Evolutionary conservation across 2,329 filamentous ascomycete species (phyloP).

Genomic region (Proliferodiscus dingleyae): DNA sequence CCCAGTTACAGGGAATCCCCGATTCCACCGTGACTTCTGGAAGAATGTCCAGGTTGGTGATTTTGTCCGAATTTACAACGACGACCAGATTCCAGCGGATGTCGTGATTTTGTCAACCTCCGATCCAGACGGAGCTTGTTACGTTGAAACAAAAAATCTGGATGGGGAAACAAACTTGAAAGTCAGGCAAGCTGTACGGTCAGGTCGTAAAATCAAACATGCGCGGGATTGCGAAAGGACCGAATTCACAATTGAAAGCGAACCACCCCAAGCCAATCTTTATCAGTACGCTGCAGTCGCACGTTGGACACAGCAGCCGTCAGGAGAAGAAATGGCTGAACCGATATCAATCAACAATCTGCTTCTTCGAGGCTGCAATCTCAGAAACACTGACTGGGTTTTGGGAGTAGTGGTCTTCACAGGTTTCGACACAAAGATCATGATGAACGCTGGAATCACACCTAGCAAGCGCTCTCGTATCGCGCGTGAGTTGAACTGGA

Average conservation of each 20-base stretch:
- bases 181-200: slow-evolving; percentile 84
- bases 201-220: slow-evolving; percentile 76
- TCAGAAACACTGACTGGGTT: slow-evolving; percentile 95
- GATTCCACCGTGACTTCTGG: slow-evolving; percentile 92
- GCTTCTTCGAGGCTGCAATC: slow-evolving; percentile 84
- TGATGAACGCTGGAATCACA: slow-evolving; percentile 96
- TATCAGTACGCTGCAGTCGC: slow-evolving; percentile 93
- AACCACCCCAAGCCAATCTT: slow-evolving; percentile 85
- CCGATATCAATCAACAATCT: slow-evolving; percentile 94
- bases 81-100: slow-evolving; percentile 92
- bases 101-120: slow-evolving; percentile 89
- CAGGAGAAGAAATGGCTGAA: slow-evolving; percentile 77
- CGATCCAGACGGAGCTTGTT: slow-evolving; percentile 89
- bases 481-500: slow-evolving; percentile 91
- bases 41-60: slow-evolving; percentile 94
- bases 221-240: slow-evolving; percentile 88
- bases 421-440: slow-evolving; percentile 95
- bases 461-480: slow-evolving; percentile 91
- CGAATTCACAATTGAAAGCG: slow-evolving; percentile 84
- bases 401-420: slow-evolving; percentile 92
- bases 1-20: slow-evolving; percentile 62
- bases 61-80: slow-evolving; percentile 93
- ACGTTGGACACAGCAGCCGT: slow-evolving; percentile 71
- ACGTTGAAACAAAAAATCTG: slow-evolving; percentile 96
- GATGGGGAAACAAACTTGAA: slow-evolving; percentile 98